Evolutionary conservation across 805 yeast species (phyloP).

Genomic region (Saccharomycopsis sp.): DNA sequence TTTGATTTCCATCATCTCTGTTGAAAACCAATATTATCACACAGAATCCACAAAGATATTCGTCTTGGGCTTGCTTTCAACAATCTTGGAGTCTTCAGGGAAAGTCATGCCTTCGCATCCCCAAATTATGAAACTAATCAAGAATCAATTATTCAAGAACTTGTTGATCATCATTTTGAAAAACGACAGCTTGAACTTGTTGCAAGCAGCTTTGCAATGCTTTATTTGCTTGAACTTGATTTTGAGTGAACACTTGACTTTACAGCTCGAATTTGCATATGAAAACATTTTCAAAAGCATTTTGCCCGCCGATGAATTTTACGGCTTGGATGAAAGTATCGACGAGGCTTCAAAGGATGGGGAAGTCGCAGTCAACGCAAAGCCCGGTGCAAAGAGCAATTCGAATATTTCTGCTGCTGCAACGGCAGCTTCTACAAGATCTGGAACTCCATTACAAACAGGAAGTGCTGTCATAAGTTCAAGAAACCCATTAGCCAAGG

Average conservation of each 20-base stretch:
- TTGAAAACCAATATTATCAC: conserved; percentile 73
- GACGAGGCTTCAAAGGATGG: conserved; percentile 10
- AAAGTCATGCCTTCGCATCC: conserved; percentile 38
- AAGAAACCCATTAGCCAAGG: conserved; percentile 47
- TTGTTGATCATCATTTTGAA: conserved; percentile 71
- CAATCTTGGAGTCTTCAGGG: conserved; percentile 79
- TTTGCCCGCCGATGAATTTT: conserved; percentile 29
- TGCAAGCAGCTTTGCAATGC: conserved; percentile 68
- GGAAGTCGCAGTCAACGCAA: conserved; percentile 6
- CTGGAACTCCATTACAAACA: conserved; percentile 28
- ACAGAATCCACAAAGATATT: conserved; percentile 81
- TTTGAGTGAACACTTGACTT: conserved; percentile 53
- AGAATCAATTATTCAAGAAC: conserved; percentile 81
- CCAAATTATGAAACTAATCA: conserved; percentile 49
- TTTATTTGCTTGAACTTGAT: conserved; percentile 65
- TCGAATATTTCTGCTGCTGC: conserved; percentile 3
- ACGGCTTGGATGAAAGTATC: conserved; percentile 20
- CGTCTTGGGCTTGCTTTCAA: conserved; percentile 66
- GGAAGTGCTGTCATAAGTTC: conserved; percentile 14
- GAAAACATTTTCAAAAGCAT: conserved; percentile 55
- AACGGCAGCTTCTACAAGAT: conserved; percentile 23
- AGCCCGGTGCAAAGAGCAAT: neutral
- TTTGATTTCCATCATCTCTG: conserved; percentile 70
- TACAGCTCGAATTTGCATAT: conserved; percentile 72
- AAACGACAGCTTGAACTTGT: conserved; percentile 59